Evolutionary conservation across 768 basidiomycete species (phyloP).

Genomic region (Lenzites betulinus): DNA sequence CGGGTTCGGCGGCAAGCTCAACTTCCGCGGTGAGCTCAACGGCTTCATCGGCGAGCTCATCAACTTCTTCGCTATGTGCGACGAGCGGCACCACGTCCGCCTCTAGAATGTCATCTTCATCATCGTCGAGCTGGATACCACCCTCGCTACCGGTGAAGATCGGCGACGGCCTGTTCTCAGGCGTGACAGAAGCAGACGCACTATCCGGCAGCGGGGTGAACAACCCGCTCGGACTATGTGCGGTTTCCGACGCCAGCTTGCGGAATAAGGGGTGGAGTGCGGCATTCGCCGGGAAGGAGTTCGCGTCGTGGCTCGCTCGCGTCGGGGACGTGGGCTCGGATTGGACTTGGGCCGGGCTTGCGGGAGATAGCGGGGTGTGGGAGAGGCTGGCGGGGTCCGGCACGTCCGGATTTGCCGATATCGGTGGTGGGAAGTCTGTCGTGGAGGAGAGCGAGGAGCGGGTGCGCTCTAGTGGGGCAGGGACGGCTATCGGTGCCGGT

Average conservation of each 20-base stretch:
- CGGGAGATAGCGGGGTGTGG: conserved; percentile 19
- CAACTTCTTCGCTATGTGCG: background rate
- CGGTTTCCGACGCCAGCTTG: background rate
- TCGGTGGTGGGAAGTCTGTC: conserved; percentile 38
- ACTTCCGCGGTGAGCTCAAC: background rate
- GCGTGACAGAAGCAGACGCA: conserved; percentile 39
- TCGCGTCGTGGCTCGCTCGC: background rate
- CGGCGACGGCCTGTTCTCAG: background rate
- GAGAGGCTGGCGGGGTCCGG: conserved; percentile 39
- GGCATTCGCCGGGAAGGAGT: background rate
- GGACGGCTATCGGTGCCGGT: background rate
- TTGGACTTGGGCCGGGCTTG: background rate
- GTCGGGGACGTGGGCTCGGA: no score
- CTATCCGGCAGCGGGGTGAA: conserved; percentile 44
- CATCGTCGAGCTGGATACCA: no score
- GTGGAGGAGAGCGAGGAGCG: background rate
- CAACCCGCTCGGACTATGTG: conserved; percentile 34
- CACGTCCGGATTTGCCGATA: conserved; percentile 43
- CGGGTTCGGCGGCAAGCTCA: background rate
- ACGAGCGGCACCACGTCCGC: background rate
- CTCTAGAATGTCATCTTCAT: background rate
- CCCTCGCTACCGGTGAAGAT: background rate
- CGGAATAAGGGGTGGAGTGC: conserved; percentile 6
- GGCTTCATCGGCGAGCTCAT: background rate
- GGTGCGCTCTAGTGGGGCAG: background rate